These are phyloP conservation scores for Coprinellus micaceus DNA, from an alignment of 768 basidiomycete genomes.

Conservation along the genomic window DNA sequence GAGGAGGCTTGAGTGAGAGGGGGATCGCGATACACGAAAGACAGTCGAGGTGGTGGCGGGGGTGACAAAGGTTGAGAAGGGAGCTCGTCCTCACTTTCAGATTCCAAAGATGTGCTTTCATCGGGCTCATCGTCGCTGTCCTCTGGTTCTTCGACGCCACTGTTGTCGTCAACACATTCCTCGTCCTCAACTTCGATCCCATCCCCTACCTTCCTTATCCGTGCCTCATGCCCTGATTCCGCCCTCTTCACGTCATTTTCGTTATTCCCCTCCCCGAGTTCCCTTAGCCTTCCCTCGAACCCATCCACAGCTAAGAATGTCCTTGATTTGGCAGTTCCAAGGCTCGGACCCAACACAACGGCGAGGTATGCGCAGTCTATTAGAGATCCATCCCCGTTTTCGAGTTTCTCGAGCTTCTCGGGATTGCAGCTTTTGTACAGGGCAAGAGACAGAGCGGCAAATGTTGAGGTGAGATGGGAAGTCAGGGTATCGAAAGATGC, in stretches of 20 bases:
- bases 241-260: conserved; percentile 20
- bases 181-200: conserved; percentile 24
- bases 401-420: background rate
- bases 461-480: conserved; percentile 73
- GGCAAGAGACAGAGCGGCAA: conserved; percentile 67
- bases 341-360: conserved; percentile 63
- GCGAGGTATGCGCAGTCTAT: conserved; percentile 48
- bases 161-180: conserved; percentile 10
- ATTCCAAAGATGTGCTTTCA: too few species aligned
- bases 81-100: conserved; percentile 14
- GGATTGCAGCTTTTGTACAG: conserved; percentile 34
- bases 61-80: too few species aligned
- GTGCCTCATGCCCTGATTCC: conserved; percentile 23
- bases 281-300: conserved; percentile 48
- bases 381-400: background rate
- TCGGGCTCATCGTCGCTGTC: conserved; percentile 19
- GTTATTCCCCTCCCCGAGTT: conserved; percentile 28
- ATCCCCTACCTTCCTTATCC: conserved; percentile 28
- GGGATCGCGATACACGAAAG: too few species aligned
- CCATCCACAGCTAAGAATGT: conserved; percentile 65
- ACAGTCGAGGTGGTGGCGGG: too few species aligned
- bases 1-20: too few species aligned
- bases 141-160: conserved; percentile 16
- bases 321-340: conserved; percentile 56
- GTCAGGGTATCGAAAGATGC: conserved; percentile 65